Conservation (phyloP, 306 rosid genomes). For the Cyamopsis tetragonoloba region DNA sequence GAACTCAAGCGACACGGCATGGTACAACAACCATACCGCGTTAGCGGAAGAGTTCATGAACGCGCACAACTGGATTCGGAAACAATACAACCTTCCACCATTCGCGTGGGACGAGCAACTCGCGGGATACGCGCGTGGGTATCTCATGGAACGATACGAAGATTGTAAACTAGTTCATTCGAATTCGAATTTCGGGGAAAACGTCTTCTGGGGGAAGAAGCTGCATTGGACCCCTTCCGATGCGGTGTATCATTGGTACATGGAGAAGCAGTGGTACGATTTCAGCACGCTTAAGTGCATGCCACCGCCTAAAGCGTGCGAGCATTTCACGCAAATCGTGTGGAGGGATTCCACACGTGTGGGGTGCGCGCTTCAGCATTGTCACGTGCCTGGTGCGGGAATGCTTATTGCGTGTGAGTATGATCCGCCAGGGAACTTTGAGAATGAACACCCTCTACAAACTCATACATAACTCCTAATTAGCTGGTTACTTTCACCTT, state of each 20-base stretch:
- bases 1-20: fast-evolving
- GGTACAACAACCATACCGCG: not conserved
- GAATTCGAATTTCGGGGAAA: slow-evolving; percentile 44
- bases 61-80: slow-evolving; percentile 56
- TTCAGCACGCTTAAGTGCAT: slow-evolving; percentile 21
- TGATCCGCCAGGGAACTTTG: slow-evolving; percentile 59
- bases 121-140: slow-evolving; percentile 33
- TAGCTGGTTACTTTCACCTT: no score
- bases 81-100: not conserved
- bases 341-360: slow-evolving; percentile 45
- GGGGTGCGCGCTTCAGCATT: slow-evolving; percentile 47
- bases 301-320: slow-evolving; percentile 20
- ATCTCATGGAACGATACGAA: slow-evolving; percentile 14
- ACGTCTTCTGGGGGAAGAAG: slow-evolving; percentile 47
- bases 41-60: slow-evolving; percentile 36
- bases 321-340: slow-evolving; percentile 69
- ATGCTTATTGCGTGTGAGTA: slow-evolving; percentile 51
- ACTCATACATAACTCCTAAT: not conserved
- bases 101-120: slow-evolving; percentile 41
- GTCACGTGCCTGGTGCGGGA: not conserved
- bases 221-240: slow-evolving; percentile 41
- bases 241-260: slow-evolving; percentile 45
- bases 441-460: slow-evolving; percentile 42
- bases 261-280: slow-evolving; percentile 27
- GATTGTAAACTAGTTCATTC: slow-evolving; percentile 56